These are phyloP conservation scores for Penicillium desertorum DNA, from an alignment of 495 filamentous ascomycete species.

Conservation along the genomic window DNA sequence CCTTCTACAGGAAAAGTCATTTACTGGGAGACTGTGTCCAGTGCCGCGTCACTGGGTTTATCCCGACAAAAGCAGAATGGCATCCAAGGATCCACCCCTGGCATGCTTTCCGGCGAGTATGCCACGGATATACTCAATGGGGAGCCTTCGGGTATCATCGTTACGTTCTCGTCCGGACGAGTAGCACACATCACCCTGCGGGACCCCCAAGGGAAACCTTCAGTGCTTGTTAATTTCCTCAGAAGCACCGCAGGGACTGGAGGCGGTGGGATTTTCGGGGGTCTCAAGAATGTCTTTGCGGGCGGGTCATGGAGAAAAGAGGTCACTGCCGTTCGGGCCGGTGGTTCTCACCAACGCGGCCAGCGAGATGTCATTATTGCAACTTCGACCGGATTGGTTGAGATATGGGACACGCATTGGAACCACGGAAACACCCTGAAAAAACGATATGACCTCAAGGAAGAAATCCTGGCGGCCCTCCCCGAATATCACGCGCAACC, in stretches of 20 bases:
- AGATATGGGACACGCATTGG: constrained; percentile 85
- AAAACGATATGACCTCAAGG: constrained; percentile 50
- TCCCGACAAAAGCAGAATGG: constrained; percentile 74
- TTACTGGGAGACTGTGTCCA: constrained; percentile 93
- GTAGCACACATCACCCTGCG: constrained; percentile 80
- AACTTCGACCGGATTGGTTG: constrained; percentile 69
- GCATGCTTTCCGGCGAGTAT: constrained; percentile 73
- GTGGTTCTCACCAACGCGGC: constrained; percentile 66
- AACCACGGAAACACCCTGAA: constrained; percentile 64
- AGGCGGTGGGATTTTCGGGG: constrained; percentile 67
- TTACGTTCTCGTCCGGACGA: constrained; percentile 79
- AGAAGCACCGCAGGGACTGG: constrained; percentile 51
- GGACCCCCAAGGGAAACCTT: constrained; percentile 81
- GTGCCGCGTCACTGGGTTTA: constrained; percentile 71
- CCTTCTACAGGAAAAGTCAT: constrained; percentile 78
- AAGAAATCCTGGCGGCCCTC: constrained; percentile 34
- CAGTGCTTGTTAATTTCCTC: constrained; percentile 72
- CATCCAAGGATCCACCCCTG: constrained; percentile 68
- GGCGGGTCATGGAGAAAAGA: constrained; percentile 67
- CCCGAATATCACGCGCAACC: constrained; percentile 20
- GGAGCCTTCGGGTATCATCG: constrained; percentile 81
- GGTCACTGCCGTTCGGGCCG: constrained; percentile 72
- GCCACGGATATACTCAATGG: constrained; percentile 75
- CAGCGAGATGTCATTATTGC: constrained; percentile 81
- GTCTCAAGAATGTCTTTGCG: constrained; percentile 68